Evolutionary conservation across 75 land plant genomes (phyloP).

Genomic region (Gnetum montanum): DNA sequence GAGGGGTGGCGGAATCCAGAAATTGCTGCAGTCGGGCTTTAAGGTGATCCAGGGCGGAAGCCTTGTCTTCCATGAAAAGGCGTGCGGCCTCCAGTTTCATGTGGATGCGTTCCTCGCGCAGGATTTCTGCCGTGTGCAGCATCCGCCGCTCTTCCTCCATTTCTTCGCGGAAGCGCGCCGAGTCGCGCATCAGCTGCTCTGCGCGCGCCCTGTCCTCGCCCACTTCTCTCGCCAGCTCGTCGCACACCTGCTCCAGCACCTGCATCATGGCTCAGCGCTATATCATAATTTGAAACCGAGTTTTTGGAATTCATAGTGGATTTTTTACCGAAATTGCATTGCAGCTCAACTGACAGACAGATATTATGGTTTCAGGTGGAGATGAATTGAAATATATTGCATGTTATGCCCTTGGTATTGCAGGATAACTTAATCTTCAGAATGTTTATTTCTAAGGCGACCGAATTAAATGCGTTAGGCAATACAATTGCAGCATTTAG

Average conservation of each 20-base stretch:
- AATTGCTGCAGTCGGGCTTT: conserved; percentile 9
- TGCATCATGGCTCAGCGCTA: no score
- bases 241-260: conserved; percentile 20
- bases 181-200: conserved; percentile 20
- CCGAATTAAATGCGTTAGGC: no score
- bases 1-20: conserved; percentile 7
- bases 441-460: no score
- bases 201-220: conserved; percentile 17
- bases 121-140: conserved; percentile 20
- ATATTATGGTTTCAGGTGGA: no score
- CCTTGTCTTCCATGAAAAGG: conserved; percentile 15
- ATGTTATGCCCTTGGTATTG: no score
- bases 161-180: conserved; percentile 13
- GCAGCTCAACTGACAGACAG: no score
- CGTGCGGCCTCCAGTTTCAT: conserved; percentile 22
- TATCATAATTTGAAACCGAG: no score
- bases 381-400: no score
- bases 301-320: no score
- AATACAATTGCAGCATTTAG: no score
- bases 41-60: conserved; percentile 6
- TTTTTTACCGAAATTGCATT: no score
- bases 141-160: conserved; percentile 18
- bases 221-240: conserved; percentile 17
- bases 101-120: conserved; percentile 21
- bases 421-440: no score